These are phyloP conservation scores for Mucor velutinosus DNA, from an alignment of 371 early-diverging fungal species.

Conservation along the genomic window DNA sequence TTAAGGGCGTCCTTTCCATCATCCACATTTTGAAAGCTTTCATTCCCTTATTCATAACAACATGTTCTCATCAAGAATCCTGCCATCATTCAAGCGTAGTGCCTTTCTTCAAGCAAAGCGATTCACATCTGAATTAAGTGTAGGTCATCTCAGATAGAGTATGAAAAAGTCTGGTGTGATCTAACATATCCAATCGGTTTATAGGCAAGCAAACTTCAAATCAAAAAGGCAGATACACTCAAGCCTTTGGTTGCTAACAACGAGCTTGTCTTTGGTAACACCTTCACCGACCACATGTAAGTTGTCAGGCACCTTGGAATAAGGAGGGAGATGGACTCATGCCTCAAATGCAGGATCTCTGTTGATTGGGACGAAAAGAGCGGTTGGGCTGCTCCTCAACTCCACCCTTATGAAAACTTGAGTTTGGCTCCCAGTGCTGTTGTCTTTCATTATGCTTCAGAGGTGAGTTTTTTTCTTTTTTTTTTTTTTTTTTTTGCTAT, in stretches of 20 bases:
- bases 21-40: background rate
- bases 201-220: constrained; percentile 54
- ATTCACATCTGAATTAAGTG: constrained; percentile 25
- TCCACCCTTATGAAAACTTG: constrained; percentile 82
- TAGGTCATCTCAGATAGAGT: constrained; percentile 9
- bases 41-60: background rate
- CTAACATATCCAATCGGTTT: background rate
- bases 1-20: background rate
- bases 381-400: constrained; percentile 81
- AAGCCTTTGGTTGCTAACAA: constrained; percentile 76
- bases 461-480: constrained; percentile 46
- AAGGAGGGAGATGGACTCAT: too few relatives aligned
- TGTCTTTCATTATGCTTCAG: constrained; percentile 93
- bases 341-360: constrained; percentile 44
- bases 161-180: too few relatives aligned
- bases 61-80: constrained; percentile 19
- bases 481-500: too few relatives aligned
- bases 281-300: constrained; percentile 95
- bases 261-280: constrained; percentile 85
- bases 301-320: constrained; percentile 1
- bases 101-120: constrained; percentile 20
- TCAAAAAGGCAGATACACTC: constrained; percentile 42
- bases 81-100: constrained; percentile 11
- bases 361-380: constrained; percentile 76
- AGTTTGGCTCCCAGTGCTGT: constrained; percentile 82